A percentile compares a stretch with the other conserved stretches of the same genome.
Conservation (phyloP, 1,139 yeast species). For the Debaryomycetaceae sp. region DNA sequence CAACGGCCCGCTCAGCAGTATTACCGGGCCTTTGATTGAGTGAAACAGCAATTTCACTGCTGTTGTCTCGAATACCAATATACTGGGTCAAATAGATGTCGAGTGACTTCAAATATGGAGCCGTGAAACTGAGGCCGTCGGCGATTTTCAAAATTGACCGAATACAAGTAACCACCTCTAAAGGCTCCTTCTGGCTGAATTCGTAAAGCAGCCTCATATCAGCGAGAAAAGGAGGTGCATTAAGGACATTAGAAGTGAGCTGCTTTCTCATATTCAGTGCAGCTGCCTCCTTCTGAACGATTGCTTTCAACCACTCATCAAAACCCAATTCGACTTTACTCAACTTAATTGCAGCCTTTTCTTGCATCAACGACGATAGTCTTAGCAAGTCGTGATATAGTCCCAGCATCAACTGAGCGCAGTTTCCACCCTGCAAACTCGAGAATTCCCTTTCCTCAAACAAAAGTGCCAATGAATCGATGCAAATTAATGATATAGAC, state of each 20-base stretch:
- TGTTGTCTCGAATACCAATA: conserved; percentile 11
- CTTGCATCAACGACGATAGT: too few relatives aligned
- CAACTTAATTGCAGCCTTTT: too few relatives aligned
- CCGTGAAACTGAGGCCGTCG: conserved; percentile 7
- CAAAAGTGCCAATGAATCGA: conserved; percentile 17
- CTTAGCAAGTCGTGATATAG: conserved; percentile 16
- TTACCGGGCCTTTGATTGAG: too few relatives aligned
- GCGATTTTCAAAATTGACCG: conserved; percentile 12
- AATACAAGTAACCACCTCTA: conserved; percentile 11
- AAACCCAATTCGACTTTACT: conserved; percentile 1
- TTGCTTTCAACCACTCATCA: conserved; percentile 3
- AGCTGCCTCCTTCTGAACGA: conserved; percentile 3
- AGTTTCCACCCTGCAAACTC: conserved; percentile 10
- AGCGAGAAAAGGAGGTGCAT: too few relatives aligned
- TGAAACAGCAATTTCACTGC: too few relatives aligned
- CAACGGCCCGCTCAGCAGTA: not conserved
- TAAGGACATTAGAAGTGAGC: too few relatives aligned
- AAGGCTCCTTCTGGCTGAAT: conserved; percentile 17
- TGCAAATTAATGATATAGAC: conserved; percentile 14
- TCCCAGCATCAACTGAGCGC: conserved; percentile 16
- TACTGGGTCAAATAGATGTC: conserved; percentile 13
- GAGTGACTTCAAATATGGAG: conserved; percentile 15
- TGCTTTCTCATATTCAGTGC: not conserved
- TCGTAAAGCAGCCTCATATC: conserved; percentile 16
- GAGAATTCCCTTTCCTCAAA: conserved; percentile 19